These are phyloP conservation scores for Tribonema minus DNA, from an alignment of 108 stramenopile genomes.

Conservation along the genomic window DNA sequence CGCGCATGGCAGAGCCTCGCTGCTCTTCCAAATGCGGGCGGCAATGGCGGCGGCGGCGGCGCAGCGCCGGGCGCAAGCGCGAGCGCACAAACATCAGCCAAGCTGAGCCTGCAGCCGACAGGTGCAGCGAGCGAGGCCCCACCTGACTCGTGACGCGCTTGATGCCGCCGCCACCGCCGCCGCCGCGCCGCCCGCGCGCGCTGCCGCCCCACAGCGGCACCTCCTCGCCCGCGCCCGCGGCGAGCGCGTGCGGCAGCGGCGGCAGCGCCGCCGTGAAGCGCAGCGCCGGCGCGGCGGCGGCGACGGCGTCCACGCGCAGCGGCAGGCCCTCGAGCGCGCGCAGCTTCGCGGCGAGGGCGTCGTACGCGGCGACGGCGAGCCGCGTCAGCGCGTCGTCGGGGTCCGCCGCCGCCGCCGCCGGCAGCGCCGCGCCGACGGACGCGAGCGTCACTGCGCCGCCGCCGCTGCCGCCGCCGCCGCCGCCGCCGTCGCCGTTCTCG, in stretches of 20 bases:
- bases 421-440: neutral
- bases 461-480: neutral
- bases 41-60: no score
- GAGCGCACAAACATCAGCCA: no score
- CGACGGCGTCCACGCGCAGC: constrained; percentile 23
- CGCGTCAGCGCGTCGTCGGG: constrained; percentile 24
- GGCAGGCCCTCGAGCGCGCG: constrained; percentile 23
- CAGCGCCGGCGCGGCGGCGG: constrained; percentile 1
- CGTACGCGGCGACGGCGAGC: constrained; percentile 2
- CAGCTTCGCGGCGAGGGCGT: neutral
- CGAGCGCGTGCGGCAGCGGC: constrained; percentile 8
- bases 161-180: neutral
- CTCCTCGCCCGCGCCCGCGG: constrained; percentile 2
- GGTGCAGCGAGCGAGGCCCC: no score
- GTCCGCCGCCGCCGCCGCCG: neutral
- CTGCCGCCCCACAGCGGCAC: neutral
- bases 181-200: neutral
- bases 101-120: no score
- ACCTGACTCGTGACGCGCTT: constrained; percentile 9
- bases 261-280: constrained; percentile 30
- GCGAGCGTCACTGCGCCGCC: neutral
- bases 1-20: no score
- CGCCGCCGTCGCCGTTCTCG: neutral
- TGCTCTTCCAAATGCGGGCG: no score
- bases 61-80: no score